These are phyloP conservation scores for Nannizziopsis arthrosporioides DNA, from an alignment of 2,329 filamentous ascomycete species.

Conservation along the genomic window DNA sequence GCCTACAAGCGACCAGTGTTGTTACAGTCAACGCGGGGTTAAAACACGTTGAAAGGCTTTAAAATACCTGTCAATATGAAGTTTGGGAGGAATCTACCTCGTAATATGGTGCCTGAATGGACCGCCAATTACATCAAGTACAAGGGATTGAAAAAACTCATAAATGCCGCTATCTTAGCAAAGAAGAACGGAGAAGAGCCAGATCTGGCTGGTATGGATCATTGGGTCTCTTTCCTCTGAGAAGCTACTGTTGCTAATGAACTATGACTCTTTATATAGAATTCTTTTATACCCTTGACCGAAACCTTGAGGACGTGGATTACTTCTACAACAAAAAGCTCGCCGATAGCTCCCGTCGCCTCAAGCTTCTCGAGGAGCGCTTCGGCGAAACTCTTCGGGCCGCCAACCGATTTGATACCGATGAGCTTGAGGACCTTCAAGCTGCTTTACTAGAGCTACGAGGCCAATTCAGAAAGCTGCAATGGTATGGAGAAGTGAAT, in stretches of 20 bases:
- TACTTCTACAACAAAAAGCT: slow-evolving; percentile 96
- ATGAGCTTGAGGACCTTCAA: slow-evolving; percentile 85
- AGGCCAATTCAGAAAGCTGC: slow-evolving; percentile 75
- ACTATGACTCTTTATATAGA: slow-evolving; percentile 42
- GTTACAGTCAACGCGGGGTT: background rate
- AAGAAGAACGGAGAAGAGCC: slow-evolving; percentile 60
- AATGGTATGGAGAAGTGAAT: slow-evolving; percentile 98
- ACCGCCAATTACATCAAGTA: slow-evolving; percentile 41
- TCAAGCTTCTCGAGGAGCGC: slow-evolving; percentile 76
- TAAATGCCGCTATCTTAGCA: slow-evolving; percentile 62
- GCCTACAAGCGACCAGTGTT: background rate
- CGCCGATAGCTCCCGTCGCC: slow-evolving; percentile 66
- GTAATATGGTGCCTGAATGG: slow-evolving; percentile 43
- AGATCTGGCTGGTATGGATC: slow-evolving; percentile 77
- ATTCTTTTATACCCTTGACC: slow-evolving; percentile 93
- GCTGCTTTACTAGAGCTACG: slow-evolving; percentile 80
- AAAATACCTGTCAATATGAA: slow-evolving; percentile 31
- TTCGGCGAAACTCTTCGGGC: slow-evolving; percentile 65
- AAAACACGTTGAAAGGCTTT: background rate
- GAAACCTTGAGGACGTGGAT: slow-evolving; percentile 94
- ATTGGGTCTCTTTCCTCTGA: slow-evolving; percentile 20
- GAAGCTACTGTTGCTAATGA: background rate
- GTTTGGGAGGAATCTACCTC: slow-evolving; percentile 39
- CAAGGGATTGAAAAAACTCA: slow-evolving; percentile 70
- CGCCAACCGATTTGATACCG: slow-evolving; percentile 63